Base-by-base conservation (phyloP, 1,139 yeast genomes). In the Yamadazyma trypodendri region DNA sequence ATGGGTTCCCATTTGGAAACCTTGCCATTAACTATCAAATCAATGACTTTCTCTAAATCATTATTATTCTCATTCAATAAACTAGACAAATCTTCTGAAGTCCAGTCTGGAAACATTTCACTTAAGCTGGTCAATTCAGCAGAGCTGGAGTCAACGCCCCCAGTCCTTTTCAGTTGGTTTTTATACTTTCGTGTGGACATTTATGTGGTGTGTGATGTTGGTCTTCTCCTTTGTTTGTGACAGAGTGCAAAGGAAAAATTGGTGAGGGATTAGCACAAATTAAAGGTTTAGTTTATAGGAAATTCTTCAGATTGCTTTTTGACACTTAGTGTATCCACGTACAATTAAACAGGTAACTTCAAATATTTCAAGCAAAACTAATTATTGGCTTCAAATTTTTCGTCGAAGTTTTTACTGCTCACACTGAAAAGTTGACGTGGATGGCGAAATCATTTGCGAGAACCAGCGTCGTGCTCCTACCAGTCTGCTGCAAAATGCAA, bases 91-190 rank as follows among this genome's bases (percentile, higher is more conserved):
- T 92, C 98, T 32, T 86, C 96, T 38, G 77, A 72, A 41, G 87
- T 79, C 98, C 98, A 92, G 58, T 87, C 96, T 30, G 97, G 96
- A 68, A 92, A 90, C 72, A 92, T 72, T 61, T 92, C 97, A 40
- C 74, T 65, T 55, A 92, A 76, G 35, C 84, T 77, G 44, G 72
- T 65, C 52, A 88, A 69, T 46, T 68, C 69, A 17, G 39, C 24
- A 4, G 36, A 27, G 14, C 12, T 23, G 24, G 45, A 28, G 33
- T 41, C 42, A 34, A 48, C 45, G 23, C 54, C 41, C 38, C 42
- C 46, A 25, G 25, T 18, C 61, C 69, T 69, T 57, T 72, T 75
- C 54, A 69, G 70, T 46, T 70, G 74, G 52, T 65, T 71, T 56
- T 64, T 68, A 53, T 60, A 60, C 60, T 64, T 68, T 66, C 73